phyloP scores from a whole-genome alignment of 2,329 filamentous ascomycete species.

The Neofusicoccum ribis region DNA sequence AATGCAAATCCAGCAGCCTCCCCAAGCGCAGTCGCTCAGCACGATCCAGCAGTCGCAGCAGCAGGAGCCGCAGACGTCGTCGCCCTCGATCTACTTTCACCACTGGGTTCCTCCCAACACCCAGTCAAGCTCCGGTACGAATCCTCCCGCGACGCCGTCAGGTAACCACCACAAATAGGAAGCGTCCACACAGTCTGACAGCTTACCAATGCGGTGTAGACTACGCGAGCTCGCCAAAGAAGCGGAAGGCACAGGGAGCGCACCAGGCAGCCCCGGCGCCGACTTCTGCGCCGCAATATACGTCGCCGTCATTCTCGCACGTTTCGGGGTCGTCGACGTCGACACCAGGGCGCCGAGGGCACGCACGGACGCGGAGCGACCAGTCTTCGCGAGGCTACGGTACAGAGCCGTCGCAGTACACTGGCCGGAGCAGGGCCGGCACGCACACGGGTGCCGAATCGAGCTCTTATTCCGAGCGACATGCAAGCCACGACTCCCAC shows the following conservation, averaged over 20 bases:
- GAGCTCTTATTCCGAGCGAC: slow-evolving; percentile 11
- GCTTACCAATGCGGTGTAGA: slow-evolving; percentile 56
- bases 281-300: slow-evolving; percentile 50
- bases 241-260: slow-evolving; percentile 70
- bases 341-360: slow-evolving; percentile 13
- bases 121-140: slow-evolving; percentile 59
- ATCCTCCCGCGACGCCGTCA: slow-evolving; percentile 72
- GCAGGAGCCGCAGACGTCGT: slow-evolving; percentile 65
- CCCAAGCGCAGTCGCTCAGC: slow-evolving; percentile 42
- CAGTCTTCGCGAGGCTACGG: slow-evolving; percentile 10
- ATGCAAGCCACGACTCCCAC: slow-evolving; percentile 18
- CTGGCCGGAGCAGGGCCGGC: slow-evolving; percentile 14
- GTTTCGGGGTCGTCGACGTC: slow-evolving; percentile 19
- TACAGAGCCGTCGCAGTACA: slow-evolving; percentile 14
- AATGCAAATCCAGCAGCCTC: slow-evolving; percentile 51
- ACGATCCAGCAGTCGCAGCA: slow-evolving; percentile 50
- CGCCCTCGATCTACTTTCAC: slow-evolving; percentile 80
- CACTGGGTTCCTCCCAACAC: slow-evolving; percentile 84
- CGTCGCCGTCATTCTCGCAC: slow-evolving; percentile 20
- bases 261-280: slow-evolving; percentile 55
- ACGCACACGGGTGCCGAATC: slow-evolving; percentile 19
- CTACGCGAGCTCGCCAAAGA: slow-evolving; percentile 75
- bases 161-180: slow-evolving; percentile 51
- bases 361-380: slow-evolving; percentile 20
- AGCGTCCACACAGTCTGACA: slow-evolving; percentile 39